phyloP scores from a whole-genome alignment of 2,329 filamentous ascomycete species.

The Fusarium brachygibbosum region DNA sequence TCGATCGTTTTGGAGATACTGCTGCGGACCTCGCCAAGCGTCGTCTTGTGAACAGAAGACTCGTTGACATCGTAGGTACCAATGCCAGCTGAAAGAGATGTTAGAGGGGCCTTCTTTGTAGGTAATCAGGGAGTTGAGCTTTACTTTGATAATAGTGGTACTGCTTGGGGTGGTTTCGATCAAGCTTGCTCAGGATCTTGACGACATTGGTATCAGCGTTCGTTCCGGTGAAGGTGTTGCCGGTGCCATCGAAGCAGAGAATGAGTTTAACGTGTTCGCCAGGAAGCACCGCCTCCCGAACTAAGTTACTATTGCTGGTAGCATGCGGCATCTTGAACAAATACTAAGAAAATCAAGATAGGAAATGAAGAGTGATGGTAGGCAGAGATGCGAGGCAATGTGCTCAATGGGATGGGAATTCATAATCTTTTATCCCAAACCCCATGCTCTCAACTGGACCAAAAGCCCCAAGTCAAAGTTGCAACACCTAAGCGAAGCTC shows the following conservation, averaged over 20 bases:
- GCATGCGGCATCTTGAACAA: too few species aligned
- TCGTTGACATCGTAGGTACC: constrained; percentile 63
- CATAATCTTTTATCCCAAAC: not conserved
- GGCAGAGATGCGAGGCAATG: too few species aligned
- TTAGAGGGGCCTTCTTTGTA: too few species aligned
- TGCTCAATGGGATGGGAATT: too few species aligned
- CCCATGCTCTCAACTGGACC: not conserved
- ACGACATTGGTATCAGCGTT: constrained; percentile 67
- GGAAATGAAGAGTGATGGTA: too few species aligned
- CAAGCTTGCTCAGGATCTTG: constrained; percentile 62
- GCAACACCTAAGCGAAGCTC: not conserved
- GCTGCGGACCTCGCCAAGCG: constrained; percentile 52
- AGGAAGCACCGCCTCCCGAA: not conserved
- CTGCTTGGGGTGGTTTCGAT: constrained; percentile 59
- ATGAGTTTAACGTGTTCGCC: constrained; percentile 53
- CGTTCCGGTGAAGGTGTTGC: constrained; percentile 60
- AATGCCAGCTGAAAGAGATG: constrained; percentile 56
- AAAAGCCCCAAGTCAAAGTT: not conserved
- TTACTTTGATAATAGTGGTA: constrained; percentile 66
- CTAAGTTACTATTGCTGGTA: too few species aligned
- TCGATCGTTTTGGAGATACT: constrained; percentile 57
- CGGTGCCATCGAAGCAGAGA: constrained; percentile 64
- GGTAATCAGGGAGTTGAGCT: too few species aligned
- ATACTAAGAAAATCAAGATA: too few species aligned
- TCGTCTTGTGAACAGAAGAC: constrained; percentile 55